Conservation (phyloP, 2,329 filamentous ascomycete species). For the Penicillium griseofulvum region DNA sequence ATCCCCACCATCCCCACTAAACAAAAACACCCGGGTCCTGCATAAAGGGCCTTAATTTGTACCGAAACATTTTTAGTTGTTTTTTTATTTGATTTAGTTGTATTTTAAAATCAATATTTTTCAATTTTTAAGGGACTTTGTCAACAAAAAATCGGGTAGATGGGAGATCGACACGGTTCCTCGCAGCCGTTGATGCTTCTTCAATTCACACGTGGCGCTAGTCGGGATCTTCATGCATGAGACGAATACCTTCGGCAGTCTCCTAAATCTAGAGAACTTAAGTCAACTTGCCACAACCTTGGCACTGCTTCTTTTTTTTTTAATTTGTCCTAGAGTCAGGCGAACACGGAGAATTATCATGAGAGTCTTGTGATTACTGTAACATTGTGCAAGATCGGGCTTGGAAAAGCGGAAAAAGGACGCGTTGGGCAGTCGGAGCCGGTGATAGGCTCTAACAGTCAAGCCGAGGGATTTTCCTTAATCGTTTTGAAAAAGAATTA, state of each 20-base stretch:
- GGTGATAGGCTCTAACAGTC: conserved; percentile 7
- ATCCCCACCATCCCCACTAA: conserved; percentile 5
- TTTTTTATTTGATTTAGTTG: neutral
- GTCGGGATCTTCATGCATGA: conserved; percentile 38
- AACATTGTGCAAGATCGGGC: conserved; percentile 10
- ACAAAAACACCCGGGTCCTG: conserved; percentile 11
- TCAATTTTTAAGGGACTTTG: no score
- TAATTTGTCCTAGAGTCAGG: neutral
- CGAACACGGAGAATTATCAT: neutral
- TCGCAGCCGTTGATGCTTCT: conserved; percentile 40
- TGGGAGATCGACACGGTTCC: conserved; percentile 40
- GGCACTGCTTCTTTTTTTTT: neutral
- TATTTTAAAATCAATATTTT: neutral
- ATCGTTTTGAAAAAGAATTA: neutral
- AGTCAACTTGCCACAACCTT: neutral
- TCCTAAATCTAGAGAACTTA: neutral
- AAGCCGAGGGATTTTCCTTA: conserved; percentile 1
- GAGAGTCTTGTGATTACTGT: conserved; percentile 13
- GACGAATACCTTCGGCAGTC: conserved; percentile 7
- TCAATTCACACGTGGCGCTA: conserved; percentile 39
- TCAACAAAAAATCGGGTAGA: conserved; percentile 26
- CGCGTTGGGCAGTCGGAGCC: conserved; percentile 12
- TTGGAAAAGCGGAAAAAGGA: conserved; percentile 5
- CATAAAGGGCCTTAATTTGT: conserved; percentile 14
- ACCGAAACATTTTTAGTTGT: neutral